These are phyloP conservation scores for Cenchrus americanus DNA, from an alignment of 176 grass and related monocot species.

Conservation along the genomic window DNA sequence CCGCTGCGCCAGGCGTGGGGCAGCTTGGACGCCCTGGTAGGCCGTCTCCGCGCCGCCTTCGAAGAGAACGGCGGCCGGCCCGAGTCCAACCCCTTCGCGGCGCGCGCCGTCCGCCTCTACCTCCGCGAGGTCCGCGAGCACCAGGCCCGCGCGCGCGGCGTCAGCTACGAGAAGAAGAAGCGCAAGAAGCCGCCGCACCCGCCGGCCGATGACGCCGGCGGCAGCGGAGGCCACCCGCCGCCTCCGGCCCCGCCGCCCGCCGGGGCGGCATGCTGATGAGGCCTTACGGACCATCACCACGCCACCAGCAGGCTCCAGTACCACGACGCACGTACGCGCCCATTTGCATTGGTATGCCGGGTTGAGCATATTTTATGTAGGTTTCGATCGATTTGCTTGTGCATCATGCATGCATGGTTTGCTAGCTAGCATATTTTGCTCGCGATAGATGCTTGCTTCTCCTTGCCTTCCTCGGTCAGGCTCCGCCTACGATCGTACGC, in stretches of 20 bases:
- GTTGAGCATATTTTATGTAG: conserved; percentile 75
- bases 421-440: neutral
- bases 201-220: neutral
- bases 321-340: neutral
- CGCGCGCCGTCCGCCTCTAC: conserved; percentile 56
- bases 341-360: conserved; percentile 63
- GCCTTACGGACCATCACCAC: neutral
- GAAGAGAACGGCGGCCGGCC: conserved; percentile 69
- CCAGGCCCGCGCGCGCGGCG: conserved; percentile 59
- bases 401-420: conserved; percentile 57
- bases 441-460: neutral
- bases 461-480: conserved; percentile 1
- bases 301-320: neutral
- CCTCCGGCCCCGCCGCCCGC: conserved; percentile 45
- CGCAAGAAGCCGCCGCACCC: conserved; percentile 51
- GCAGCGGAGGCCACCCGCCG: conserved; percentile 12
- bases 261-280: conserved; percentile 42
- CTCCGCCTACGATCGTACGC: conserved; percentile 22
- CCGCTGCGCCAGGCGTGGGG: conserved; percentile 68
- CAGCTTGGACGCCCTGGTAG: conserved; percentile 60
- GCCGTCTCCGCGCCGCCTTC: conserved; percentile 59
- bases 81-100: conserved; percentile 65
- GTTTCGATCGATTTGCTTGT: conserved; percentile 52
- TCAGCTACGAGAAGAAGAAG: conserved; percentile 74
- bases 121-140: conserved; percentile 72